Conservation (phyloP, 345 rosid genomes). For the Aethionema arabicum region DNA sequence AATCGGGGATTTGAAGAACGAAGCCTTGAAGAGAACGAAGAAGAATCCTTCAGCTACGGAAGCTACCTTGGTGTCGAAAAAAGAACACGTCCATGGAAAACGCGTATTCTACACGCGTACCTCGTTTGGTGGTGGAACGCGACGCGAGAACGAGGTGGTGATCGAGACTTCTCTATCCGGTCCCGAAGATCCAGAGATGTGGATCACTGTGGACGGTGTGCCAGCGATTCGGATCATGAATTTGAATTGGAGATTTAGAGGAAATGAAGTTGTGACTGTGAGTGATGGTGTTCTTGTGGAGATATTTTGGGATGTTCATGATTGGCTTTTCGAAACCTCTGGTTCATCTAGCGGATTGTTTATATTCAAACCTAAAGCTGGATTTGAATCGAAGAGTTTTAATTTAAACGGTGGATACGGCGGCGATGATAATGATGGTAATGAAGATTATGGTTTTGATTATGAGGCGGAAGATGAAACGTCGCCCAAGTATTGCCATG, state of each 20-base stretch:
- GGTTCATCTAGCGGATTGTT: conserved; percentile 54
- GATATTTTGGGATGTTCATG: conserved; percentile 76
- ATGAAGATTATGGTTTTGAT: neutral
- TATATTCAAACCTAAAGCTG: conserved; percentile 46
- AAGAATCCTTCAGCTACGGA: conserved; percentile 44
- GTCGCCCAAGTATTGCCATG: conserved; percentile 49
- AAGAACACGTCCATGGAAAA: conserved; percentile 65
- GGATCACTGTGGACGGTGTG: conserved; percentile 61
- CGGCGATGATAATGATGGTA: conserved; percentile 14
- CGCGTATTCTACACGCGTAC: conserved; percentile 57
- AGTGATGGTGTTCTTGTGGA: conserved; percentile 43
- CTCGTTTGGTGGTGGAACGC: conserved; percentile 34
- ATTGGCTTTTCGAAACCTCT: conserved; percentile 54
- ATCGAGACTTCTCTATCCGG: conserved; percentile 58
- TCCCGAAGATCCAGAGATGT: conserved; percentile 67
- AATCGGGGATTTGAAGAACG: conserved; percentile 54
- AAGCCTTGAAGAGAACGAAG: conserved; percentile 60
- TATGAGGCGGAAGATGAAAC: conserved; percentile 26
- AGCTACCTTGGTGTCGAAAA: conserved; percentile 61
- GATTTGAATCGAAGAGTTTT: conserved; percentile 14
- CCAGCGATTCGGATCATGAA: conserved; percentile 53
- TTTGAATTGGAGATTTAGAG: conserved; percentile 73
- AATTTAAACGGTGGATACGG: conserved; percentile 26
- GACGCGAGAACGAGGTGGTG: conserved; percentile 53
- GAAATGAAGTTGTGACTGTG: conserved; percentile 58